A percentile compares a stretch with the other conserved stretches of the same genome.
These are phyloP conservation scores for Nidularia pulvinata DNA, from an alignment of 768 basidiomycete genomes.

Conservation along the genomic window DNA sequence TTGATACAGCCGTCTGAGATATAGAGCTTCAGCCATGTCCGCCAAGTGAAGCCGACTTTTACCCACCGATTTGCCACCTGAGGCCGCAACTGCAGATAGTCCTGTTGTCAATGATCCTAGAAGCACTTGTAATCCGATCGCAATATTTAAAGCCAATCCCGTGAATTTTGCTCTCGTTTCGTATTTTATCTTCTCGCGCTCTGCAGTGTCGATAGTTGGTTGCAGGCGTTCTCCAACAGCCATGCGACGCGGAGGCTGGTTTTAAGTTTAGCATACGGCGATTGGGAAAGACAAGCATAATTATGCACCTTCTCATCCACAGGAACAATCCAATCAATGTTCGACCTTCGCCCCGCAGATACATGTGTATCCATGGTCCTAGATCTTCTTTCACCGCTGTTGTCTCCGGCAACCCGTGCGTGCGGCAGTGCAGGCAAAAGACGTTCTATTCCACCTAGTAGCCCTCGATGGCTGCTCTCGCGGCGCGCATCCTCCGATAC, in stretches of 20 bases:
- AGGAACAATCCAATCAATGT: slow-evolving; percentile 38
- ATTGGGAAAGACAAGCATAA: neutral
- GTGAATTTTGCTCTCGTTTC: slow-evolving; percentile 41
- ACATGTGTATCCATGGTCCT: slow-evolving; percentile 11
- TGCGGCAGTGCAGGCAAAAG: slow-evolving; percentile 1
- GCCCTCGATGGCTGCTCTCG: slow-evolving; percentile 1
- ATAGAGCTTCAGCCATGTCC: neutral
- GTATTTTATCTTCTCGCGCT: slow-evolving; percentile 42
- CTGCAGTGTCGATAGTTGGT: slow-evolving; percentile 51
- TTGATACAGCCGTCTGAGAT: slow-evolving; percentile 29
- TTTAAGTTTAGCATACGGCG: no score
- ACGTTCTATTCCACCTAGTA: neutral
- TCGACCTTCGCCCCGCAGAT: slow-evolving; percentile 20
- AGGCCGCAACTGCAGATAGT: slow-evolving; percentile 44
- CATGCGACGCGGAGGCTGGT: neutral
- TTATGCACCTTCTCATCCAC: slow-evolving; percentile 22
- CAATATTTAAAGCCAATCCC: slow-evolving; percentile 36
- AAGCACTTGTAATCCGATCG: slow-evolving; percentile 63
- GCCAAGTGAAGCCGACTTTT: neutral
- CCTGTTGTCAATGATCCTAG: slow-evolving; percentile 71
- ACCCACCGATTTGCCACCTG: slow-evolving; percentile 24
- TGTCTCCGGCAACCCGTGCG: neutral
- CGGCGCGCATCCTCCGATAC: slow-evolving; percentile 1
- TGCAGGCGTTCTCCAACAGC: slow-evolving; percentile 52
- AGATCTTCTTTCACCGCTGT: slow-evolving; percentile 1